phyloP scores from a whole-genome alignment of 306 rosid species.

The Cucumis cinereus region DNA sequence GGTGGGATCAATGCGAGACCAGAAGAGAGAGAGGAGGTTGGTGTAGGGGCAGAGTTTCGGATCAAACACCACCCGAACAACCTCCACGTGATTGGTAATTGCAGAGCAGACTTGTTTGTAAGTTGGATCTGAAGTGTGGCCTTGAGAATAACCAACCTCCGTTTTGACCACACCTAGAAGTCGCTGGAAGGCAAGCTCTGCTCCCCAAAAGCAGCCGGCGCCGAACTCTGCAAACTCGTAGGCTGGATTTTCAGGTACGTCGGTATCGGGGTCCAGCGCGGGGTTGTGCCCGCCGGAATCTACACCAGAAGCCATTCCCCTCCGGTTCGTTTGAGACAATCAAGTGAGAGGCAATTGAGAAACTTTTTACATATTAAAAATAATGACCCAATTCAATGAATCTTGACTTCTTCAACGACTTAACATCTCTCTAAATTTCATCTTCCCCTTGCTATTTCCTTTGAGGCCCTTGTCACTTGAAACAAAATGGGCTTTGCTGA shows the following conservation, averaged over 20 bases:
- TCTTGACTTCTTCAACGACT: no score
- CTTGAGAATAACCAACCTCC: slow-evolving; percentile 82
- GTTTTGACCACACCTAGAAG: slow-evolving; percentile 56
- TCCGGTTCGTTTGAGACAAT: background rate
- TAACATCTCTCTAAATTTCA: no score
- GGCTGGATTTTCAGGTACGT: slow-evolving; percentile 33
- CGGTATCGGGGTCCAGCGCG: slow-evolving; percentile 42
- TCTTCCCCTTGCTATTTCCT: no score
- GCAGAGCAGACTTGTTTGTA: slow-evolving; percentile 56
- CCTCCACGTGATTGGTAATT: slow-evolving; percentile 61
- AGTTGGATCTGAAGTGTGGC: slow-evolving; percentile 44
- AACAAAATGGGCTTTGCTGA: no score
- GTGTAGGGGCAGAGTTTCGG: slow-evolving; percentile 44
- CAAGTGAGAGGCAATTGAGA: no score
- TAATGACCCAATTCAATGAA: no score
- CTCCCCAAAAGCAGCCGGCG: slow-evolving; percentile 91
- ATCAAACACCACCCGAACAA: slow-evolving; percentile 67
- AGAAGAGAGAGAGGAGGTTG: slow-evolving; percentile 43
- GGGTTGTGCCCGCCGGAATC: slow-evolving; percentile 20
- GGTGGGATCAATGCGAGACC: slow-evolving; percentile 77
- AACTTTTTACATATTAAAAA: no score
- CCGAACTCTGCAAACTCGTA: slow-evolving; percentile 70
- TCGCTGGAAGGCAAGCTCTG: slow-evolving; percentile 64
- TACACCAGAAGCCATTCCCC: slow-evolving; percentile 5
- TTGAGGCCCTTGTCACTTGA: no score